Percentiles rank a stretch among this genome's conserved stretches.
phyloP scores from a whole-genome alignment of 371 early-diverging fungal genomes.

The Mortierella sp. region DNA sequence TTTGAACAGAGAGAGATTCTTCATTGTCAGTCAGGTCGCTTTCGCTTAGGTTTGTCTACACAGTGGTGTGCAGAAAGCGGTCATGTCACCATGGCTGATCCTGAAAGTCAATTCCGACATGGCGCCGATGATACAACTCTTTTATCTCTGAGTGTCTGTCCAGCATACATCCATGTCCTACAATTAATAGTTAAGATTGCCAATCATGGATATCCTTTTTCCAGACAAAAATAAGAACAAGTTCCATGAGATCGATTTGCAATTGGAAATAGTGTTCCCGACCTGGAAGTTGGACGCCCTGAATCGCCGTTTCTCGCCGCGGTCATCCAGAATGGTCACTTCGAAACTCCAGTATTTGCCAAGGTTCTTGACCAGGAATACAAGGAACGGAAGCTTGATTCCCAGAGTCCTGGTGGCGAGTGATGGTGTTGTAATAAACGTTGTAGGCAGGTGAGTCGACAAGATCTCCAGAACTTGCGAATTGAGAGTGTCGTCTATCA shows the following conservation, averaged over 20 bases:
- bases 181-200: neutral
- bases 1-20: neutral
- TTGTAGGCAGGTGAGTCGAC: constrained; percentile 84
- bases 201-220: neutral
- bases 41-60: neutral
- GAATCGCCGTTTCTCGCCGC: constrained; percentile 82
- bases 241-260: no score
- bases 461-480: constrained; percentile 86
- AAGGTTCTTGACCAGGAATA: constrained; percentile 89
- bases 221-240: neutral
- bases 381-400: constrained; percentile 91
- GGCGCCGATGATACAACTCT: neutral
- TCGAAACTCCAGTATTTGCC: constrained; percentile 94
- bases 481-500: constrained; percentile 87
- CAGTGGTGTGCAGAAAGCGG: neutral
- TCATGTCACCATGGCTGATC: neutral
- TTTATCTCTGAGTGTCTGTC: neutral
- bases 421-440: constrained; percentile 91
- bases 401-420: constrained; percentile 84
- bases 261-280: constrained; percentile 23
- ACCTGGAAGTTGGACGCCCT: constrained; percentile 95
- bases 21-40: neutral
- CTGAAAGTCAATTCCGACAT: neutral
- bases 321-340: constrained; percentile 88
- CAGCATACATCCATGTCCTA: neutral